Percentiles rank a stretch among this genome's conserved stretches.
phyloP scores from a whole-genome alignment of 345 rosid genomes.

The Carallia pectinifolia region DNA sequence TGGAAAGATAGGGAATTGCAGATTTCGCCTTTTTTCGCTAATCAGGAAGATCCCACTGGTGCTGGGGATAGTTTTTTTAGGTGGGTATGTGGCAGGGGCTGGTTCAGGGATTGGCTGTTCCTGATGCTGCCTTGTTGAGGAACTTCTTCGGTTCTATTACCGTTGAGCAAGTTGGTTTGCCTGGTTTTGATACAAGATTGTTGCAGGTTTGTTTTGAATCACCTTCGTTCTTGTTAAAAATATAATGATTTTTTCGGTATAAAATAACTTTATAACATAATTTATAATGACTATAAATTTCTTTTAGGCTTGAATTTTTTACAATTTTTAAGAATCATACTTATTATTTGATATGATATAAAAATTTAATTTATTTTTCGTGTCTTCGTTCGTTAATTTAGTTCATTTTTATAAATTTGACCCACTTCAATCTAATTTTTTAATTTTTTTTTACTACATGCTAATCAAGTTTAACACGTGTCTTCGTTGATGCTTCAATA shows the following conservation, averaged over 20 bases:
- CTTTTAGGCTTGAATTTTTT: no score
- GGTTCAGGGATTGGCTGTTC: conserved; percentile 64
- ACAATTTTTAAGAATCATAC: no score
- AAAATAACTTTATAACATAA: no score
- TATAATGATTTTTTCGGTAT: no score
- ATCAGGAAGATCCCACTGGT: conserved; percentile 93
- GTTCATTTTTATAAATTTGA: no score
- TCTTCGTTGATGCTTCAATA: not conserved
- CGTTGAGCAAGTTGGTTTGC: conserved; percentile 90
- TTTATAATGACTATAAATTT: not conserved
- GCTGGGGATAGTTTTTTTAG: conserved; percentile 90
- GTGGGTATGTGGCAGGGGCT: conserved; percentile 81
- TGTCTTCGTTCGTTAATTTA: no score
- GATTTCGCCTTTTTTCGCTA: conserved; percentile 61
- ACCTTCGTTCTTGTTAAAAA: not conserved
- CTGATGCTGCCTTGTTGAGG: conserved; percentile 92
- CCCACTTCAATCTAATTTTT: no score
- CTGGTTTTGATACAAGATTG: conserved; percentile 52
- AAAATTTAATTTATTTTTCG: no score
- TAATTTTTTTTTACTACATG: no score
- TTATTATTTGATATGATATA: no score
- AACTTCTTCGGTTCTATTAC: conserved; percentile 86
- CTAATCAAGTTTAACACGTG: no score
- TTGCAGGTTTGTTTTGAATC: conserved; percentile 57
- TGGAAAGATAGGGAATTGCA: conserved; percentile 52